A percentile compares a stretch with the other conserved stretches of the same genome.
Evolutionary conservation across 2,329 filamentous ascomycete genomes (phyloP).

Genomic region (Blastomyces gilchristii): DNA sequence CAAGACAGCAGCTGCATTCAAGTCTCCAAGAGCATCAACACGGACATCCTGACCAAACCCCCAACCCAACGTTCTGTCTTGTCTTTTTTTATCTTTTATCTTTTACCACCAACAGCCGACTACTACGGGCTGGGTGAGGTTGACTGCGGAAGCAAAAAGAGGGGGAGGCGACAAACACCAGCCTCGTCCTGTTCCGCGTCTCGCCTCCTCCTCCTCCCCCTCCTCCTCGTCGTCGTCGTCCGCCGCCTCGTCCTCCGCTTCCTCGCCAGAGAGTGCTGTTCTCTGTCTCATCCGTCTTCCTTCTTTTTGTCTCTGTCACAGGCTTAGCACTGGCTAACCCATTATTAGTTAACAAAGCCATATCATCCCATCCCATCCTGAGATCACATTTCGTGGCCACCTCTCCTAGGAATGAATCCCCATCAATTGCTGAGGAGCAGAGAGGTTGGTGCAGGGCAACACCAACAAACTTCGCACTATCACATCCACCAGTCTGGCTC

Average conservation of each 20-base stretch:
- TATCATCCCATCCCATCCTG: background rate
- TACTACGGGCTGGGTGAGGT: background rate
- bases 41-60: background rate
- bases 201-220: background rate
- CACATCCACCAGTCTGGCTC: background rate
- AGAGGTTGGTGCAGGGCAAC: background rate
- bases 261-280: too few relatives aligned
- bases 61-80: background rate
- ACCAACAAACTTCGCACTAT: background rate
- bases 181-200: background rate
- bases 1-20: too few relatives aligned
- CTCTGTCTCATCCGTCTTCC: too few relatives aligned
- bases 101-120: too few relatives aligned
- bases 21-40: too few relatives aligned
- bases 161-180: conserved; percentile 1
- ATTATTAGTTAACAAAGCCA: background rate
- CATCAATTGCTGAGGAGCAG: background rate
- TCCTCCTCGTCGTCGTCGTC: too few relatives aligned
- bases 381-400: background rate
- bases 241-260: too few relatives aligned
- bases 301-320: background rate
- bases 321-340: background rate
- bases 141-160: background rate
- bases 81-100: too few relatives aligned
- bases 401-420: background rate